These are phyloP conservation scores for Rubus parviflorus DNA, from an alignment of 306 rosid species.

Conservation along the genomic window DNA sequence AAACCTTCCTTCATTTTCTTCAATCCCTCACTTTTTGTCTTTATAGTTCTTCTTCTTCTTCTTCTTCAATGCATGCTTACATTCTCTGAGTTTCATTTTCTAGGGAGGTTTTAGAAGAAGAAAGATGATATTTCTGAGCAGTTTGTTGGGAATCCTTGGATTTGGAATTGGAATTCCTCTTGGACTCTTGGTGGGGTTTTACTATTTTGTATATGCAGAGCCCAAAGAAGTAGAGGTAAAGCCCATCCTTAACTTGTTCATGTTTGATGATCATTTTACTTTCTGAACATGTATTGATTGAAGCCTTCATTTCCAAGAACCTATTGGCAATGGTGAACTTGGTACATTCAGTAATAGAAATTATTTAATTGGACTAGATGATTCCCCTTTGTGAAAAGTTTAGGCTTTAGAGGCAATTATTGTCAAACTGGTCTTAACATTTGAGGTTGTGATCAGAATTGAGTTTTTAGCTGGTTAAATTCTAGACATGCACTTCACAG, in stretches of 20 bases:
- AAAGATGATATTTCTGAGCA: conserved; percentile 72
- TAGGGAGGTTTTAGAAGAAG: conserved; percentile 16
- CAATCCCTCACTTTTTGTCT: neutral
- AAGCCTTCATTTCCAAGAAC: neutral
- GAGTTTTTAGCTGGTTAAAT: neutral
- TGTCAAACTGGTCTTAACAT: neutral
- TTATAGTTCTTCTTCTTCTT: neutral
- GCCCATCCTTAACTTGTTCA: neutral
- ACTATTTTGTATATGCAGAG: conserved; percentile 63
- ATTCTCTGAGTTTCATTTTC: conserved; percentile 7
- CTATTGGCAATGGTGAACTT: neutral
- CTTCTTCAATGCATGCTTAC: neutral
- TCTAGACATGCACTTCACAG: neutral
- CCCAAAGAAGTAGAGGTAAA: conserved; percentile 64
- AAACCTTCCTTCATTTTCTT: neutral
- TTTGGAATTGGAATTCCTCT: conserved; percentile 76
- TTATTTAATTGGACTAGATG: too few relatives aligned
- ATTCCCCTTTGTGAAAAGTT: neutral
- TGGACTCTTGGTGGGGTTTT: conserved; percentile 80
- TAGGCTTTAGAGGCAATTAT: neutral
- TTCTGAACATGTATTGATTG: neutral
- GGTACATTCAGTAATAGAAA: too few relatives aligned
- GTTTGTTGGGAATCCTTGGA: conserved; percentile 67
- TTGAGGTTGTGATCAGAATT: neutral
- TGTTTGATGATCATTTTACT: conserved; percentile 13